phyloP scores from a whole-genome alignment of 2,329 filamentous ascomycete species.

The Alternaria postmessia region DNA sequence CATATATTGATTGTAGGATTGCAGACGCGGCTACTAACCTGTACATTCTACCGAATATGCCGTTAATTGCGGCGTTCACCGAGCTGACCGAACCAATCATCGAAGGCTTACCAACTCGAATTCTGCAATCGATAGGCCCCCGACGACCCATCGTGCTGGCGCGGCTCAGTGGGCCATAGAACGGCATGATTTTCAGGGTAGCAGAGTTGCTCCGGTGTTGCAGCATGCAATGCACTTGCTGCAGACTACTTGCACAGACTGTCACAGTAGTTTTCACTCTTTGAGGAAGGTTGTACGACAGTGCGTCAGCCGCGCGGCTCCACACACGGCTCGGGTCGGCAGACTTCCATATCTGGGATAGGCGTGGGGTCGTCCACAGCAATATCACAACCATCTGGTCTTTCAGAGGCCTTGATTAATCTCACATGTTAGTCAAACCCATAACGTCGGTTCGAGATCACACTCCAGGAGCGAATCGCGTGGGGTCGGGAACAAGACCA shows the following conservation, averaged over 20 bases:
- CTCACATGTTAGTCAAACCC: not conserved
- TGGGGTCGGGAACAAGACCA: not conserved
- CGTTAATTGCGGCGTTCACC: constrained; percentile 1
- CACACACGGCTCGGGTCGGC: constrained; percentile 21
- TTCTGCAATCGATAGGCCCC: constrained; percentile 1
- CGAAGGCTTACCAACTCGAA: not conserved
- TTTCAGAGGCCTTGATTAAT: not conserved
- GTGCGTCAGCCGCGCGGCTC: constrained; percentile 21
- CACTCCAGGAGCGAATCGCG: not conserved
- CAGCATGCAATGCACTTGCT: constrained; percentile 13
- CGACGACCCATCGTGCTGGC: not conserved
- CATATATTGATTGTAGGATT: constrained; percentile 1
- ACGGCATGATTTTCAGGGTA: constrained; percentile 4
- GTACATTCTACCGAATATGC: not conserved
- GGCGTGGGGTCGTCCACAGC: not conserved
- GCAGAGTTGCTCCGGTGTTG: constrained; percentile 5
- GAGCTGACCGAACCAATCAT: not conserved
- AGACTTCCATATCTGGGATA: constrained; percentile 10
- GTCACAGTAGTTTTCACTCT: constrained; percentile 1
- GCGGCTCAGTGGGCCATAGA: not conserved
- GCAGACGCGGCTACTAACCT: not conserved
- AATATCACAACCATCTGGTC: not conserved
- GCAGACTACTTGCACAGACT: not conserved
- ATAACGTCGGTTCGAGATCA: not conserved
- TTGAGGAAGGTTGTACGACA: constrained; percentile 11